A percentile compares a stretch with the other conserved stretches of the same genome.
These are phyloP conservation scores for Starmerella kuoi DNA, from an alignment of 805 yeast genomes.

Conservation along the genomic window DNA sequence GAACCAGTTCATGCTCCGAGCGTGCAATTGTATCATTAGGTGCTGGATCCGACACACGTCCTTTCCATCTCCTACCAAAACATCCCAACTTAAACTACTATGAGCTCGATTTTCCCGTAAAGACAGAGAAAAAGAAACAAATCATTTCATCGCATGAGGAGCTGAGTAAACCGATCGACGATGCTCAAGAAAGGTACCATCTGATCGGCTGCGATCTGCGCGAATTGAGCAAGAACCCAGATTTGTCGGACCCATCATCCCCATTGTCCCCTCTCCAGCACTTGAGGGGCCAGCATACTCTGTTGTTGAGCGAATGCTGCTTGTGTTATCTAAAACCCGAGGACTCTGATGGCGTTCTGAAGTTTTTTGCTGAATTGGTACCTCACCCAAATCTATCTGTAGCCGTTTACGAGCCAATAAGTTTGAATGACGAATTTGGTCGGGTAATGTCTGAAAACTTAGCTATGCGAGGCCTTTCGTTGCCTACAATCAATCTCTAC, in stretches of 20 bases:
- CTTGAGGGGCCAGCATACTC: slow-evolving; percentile 36
- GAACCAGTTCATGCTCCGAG: slow-evolving; percentile 18
- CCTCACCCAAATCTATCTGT: slow-evolving; percentile 25
- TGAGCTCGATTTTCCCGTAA: slow-evolving; percentile 54
- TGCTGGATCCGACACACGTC: slow-evolving; percentile 68
- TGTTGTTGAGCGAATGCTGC: slow-evolving; percentile 63
- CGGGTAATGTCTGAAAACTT: slow-evolving; percentile 54
- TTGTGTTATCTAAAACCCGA: slow-evolving; percentile 52
- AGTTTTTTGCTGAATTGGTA: slow-evolving; percentile 32
- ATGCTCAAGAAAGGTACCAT: slow-evolving; percentile 32
- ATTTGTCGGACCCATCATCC: not conserved
- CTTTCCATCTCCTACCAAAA: slow-evolving; percentile 38
- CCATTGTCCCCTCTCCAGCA: not conserved
- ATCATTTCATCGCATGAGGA: slow-evolving; percentile 32
- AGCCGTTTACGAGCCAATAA: slow-evolving; percentile 59
- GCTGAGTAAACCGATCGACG: slow-evolving; percentile 27
- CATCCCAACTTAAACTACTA: slow-evolving; percentile 33
- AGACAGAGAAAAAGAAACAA: slow-evolving; percentile 40
- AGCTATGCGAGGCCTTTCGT: slow-evolving; percentile 45
- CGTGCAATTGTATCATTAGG: slow-evolving; percentile 56
- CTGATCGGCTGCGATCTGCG: slow-evolving; percentile 48
- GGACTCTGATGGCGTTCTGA: slow-evolving; percentile 36
- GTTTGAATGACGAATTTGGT: slow-evolving; percentile 52
- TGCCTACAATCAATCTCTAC: slow-evolving; percentile 45
- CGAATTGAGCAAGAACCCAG: slow-evolving; percentile 24